Evolutionary conservation across 306 rosid genomes (phyloP), one percentile per base, ranked within the genome.

Genomic region (Cucurbita maxima): DNA sequence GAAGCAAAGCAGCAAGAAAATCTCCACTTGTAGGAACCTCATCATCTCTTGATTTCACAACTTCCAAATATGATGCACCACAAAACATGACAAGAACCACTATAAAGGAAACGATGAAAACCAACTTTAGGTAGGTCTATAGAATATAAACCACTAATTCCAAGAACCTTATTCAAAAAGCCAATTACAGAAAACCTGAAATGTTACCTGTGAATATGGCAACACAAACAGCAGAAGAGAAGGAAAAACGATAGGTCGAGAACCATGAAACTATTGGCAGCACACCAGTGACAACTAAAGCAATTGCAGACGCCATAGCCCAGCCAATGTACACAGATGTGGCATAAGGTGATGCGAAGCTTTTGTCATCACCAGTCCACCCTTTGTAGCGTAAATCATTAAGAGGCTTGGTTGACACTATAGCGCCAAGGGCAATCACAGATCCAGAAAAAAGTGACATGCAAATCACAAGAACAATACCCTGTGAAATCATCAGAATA

Each of bases 251-350:
- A 67, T 95, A 95, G 3, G 99, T 89, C 48, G 97, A 92, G 78
- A 95, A 95, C 99, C 99, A 95, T 6, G 99, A 95, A 78, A 91
- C 81, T 76, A 95, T 88, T 61, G 99, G 99, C 78, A 95, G 89
- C 66, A 91, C 86, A 51, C 97, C 86, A 36, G 97, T 95, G 76
- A 91, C 92, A 73, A 85, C 83, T 76, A 95, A 84, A 60, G 96
- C 88, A 80, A 95, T 86, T 63, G 87, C 85, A 67, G 97, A 86
- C 56, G 97, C 88, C 97, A 95, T 95, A 63, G 97, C 97, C 99
- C 99, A 95, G 56, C 99, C 99, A 78, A 95, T 87, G 80, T 88
- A 95, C 76, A 85, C 84, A 56, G 96, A 84, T 22, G 99, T 89
- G 53, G 87, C 92, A 76, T 95, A 95, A 15, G 96, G 99, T 71